Conservation (phyloP, 192 early-diverging fungal species). For the Coemansia sp. region DNA sequence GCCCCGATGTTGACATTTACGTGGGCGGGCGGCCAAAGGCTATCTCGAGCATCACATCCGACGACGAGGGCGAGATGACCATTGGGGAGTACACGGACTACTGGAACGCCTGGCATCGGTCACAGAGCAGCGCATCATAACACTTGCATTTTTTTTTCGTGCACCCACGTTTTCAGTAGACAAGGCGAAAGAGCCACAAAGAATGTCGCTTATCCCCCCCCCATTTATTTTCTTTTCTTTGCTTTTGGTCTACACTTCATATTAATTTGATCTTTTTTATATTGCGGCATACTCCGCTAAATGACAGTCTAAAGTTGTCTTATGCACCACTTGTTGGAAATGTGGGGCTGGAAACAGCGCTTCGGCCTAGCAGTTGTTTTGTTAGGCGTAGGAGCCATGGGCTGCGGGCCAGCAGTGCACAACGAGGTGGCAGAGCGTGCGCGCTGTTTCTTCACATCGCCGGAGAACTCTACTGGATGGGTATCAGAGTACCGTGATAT, state of each 20-base stretch:
- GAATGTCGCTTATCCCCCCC: background rate
- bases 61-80: constrained; percentile 39
- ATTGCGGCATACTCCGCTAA: background rate
- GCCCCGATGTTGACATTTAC: constrained; percentile 7
- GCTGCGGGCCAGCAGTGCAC: constrained; percentile 53
- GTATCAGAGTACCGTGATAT: constrained; percentile 18
- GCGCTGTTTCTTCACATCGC: constrained; percentile 27
- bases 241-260: background rate
- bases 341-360: background rate
- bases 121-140: background rate
- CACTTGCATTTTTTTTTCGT: background rate
- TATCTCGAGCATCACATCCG: constrained; percentile 19
- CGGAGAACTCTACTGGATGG: background rate
- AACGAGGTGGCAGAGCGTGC: constrained; percentile 53
- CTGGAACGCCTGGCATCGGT: constrained; percentile 38
- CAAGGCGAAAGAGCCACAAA: no score
- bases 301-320: background rate
- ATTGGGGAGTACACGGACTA: constrained; percentile 36
- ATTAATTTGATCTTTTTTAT: background rate
- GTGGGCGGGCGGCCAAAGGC: constrained; percentile 37
- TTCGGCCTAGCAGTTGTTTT: background rate
- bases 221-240: background rate
- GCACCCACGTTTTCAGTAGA: no score
- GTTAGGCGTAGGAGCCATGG: constrained; percentile 1
- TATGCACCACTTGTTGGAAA: background rate